Evolutionary conservation across 331 rosid species (phyloP).

Genomic region (Quercus lobata): DNA sequence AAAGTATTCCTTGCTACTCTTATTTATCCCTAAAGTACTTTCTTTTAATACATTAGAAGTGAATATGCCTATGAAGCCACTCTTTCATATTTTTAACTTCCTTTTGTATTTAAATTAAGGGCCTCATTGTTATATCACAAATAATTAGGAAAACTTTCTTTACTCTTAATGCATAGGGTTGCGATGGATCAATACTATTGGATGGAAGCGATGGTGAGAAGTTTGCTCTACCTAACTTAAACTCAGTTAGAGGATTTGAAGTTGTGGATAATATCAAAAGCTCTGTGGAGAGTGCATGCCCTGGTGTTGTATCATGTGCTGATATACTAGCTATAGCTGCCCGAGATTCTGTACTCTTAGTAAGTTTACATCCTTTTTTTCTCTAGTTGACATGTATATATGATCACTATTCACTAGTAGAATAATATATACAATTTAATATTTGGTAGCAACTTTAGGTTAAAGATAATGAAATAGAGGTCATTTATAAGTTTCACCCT

Average conservation of each 20-base stretch:
- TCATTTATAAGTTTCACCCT: background rate
- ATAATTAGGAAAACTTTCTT: background rate
- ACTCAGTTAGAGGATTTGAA: constrained; percentile 78
- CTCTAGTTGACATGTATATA: no score
- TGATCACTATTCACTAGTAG: no score
- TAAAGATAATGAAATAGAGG: no score
- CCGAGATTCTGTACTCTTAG: constrained; percentile 70
- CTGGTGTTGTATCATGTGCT: constrained; percentile 82
- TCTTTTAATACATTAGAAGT: no score
- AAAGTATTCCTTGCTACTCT: no score
- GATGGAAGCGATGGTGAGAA: constrained; percentile 65
- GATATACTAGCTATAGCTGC: constrained; percentile 79
- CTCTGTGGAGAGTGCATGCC: constrained; percentile 69
- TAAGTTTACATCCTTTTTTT: background rate
- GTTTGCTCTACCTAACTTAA: constrained; percentile 54
- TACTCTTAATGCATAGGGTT: constrained; percentile 46
- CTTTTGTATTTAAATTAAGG: no score
- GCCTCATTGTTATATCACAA: no score
- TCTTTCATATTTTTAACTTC: no score
- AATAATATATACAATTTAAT: no score
- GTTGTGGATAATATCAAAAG: constrained; percentile 70
- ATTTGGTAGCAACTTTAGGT: no score
- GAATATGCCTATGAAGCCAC: no score
- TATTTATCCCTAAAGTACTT: no score
- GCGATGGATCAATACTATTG: constrained; percentile 79